Evolutionary conservation across 192 early-diverging fungal genomes (phyloP).

Genomic region (Linnemannia elongata): DNA sequence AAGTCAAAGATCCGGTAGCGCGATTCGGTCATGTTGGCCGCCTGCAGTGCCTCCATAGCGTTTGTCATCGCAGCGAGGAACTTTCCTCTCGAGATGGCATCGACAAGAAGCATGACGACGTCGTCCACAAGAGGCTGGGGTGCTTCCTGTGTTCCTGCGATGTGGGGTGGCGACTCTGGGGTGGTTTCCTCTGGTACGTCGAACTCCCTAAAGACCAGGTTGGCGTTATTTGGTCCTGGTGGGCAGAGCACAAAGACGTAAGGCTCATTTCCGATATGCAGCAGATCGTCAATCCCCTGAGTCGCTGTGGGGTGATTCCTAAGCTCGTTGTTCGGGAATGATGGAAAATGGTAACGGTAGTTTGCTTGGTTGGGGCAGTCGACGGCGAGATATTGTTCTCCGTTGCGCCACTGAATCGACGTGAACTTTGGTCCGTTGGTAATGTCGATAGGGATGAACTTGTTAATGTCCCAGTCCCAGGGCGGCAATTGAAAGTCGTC

Average conservation of each 20-base stretch:
- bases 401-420: conserved; percentile 38
- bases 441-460: conserved; percentile 31
- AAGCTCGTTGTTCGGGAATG: conserved; percentile 32
- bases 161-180: conserved; percentile 18
- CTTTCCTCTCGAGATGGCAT: conserved; percentile 52
- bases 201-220: conserved; percentile 50
- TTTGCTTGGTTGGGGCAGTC: conserved; percentile 24
- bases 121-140: conserved; percentile 50
- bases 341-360: conserved; percentile 40
- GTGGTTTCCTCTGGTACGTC: conserved; percentile 5
- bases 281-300: conserved; percentile 17
- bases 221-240: conserved; percentile 42
- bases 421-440: conserved; percentile 41
- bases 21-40: neutral
- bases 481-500: conserved; percentile 33
- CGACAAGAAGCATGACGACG: conserved; percentile 53
- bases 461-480: conserved; percentile 49
- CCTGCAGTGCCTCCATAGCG: conserved; percentile 31
- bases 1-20: conserved; percentile 47
- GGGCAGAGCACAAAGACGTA: conserved; percentile 54
- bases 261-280: conserved; percentile 29
- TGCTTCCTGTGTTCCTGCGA: conserved; percentile 24
- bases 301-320: conserved; percentile 19
- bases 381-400: conserved; percentile 36
- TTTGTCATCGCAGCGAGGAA: conserved; percentile 35